Base-by-base conservation (phyloP, 768 basidiomycete species). In the Amanita thiersii region DNA sequence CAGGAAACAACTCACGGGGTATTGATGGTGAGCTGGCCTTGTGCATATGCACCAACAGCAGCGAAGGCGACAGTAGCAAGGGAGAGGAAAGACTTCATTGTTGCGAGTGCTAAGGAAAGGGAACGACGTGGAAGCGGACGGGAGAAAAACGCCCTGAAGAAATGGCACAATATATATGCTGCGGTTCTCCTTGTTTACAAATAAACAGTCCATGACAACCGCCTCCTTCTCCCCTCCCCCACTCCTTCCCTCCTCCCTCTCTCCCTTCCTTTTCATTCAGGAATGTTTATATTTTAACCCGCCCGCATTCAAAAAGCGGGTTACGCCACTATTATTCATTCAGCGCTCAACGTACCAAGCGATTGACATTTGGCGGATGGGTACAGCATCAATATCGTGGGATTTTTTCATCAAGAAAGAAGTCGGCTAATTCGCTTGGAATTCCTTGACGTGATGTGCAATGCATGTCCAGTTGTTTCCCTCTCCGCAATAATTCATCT, bases 1-100 rank as follows among this genome's bases (percentile, higher is more conserved):
- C 23, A 18, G 46, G 14, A 70, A 7, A 7, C 26, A n/a, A 26
- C 83, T 54, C 50, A 86, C 85, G 86, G 86, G 26, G 86, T 89
- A 56, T 83, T 79, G 56, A 87, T 65, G 1, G 50, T 61, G 49
- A 78, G 53, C 21, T 40, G 9, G 17, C 47, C 47, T 52, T 77
- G 75, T 12, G 72, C 79, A 18, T 65, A 30, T 37, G 58, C 75
- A 23, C 58, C 58, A 37, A 59, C 56, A 34, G 61, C 64, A 48
- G 70, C 55, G 49, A 75, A 58, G 31, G 61, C 61, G 47, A 64
- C 53, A 44, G 66, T 53, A 38, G 63, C 50, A 50, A 75, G 42
- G 40, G 68, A 52, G 36, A 64, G 52, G 47, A 73, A 55, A 31
- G 58, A 80, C 80, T 52, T 57, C 65, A 49, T 50, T 39, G 47